These are phyloP conservation scores for Whalleya microplaca DNA, from an alignment of 2,329 filamentous ascomycete genomes.

Conservation along the genomic window DNA sequence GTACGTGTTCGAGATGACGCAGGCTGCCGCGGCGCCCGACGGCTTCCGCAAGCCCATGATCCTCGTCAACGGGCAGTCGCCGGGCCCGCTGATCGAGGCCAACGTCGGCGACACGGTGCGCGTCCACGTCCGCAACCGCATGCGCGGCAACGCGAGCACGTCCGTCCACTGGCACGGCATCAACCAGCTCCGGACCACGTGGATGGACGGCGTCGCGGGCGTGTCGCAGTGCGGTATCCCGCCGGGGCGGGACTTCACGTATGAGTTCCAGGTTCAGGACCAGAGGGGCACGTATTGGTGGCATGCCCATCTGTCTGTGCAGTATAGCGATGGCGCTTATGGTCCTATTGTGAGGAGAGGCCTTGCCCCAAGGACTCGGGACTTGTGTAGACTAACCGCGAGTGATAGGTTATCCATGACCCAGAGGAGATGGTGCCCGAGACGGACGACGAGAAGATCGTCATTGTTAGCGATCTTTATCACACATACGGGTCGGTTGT, in stretches of 20 bases:
- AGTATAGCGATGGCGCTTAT: constrained; percentile 68
- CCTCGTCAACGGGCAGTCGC: constrained; percentile 46
- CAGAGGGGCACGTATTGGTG: constrained; percentile 53
- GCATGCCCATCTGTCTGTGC: constrained; percentile 63
- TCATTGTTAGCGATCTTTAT: constrained; percentile 46
- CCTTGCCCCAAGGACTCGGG: neutral
- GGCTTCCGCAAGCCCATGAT: constrained; percentile 44
- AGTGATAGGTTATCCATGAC: constrained; percentile 41
- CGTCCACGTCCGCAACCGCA: constrained; percentile 45
- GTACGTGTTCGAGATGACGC: constrained; percentile 40
- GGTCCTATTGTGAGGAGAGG: constrained; percentile 57
- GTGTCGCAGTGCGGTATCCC: constrained; percentile 65
- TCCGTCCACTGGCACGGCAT: constrained; percentile 72
- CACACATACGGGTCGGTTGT: constrained; percentile 42
- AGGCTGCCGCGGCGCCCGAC: constrained; percentile 39
- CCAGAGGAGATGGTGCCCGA: constrained; percentile 36
- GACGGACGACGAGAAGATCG: constrained; percentile 40
- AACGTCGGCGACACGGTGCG: constrained; percentile 47
- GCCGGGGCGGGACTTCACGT: constrained; percentile 59
- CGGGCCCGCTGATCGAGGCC: constrained; percentile 50
- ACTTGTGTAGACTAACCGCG: constrained; percentile 1
- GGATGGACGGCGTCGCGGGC: constrained; percentile 68
- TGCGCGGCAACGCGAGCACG: constrained; percentile 46
- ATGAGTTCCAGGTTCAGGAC: constrained; percentile 58
- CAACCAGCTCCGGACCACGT: constrained; percentile 63